A percentile compares a stretch with the other conserved stretches of the same genome.
Evolutionary conservation across 306 rosid genomes (phyloP).

Genomic region (Abrus precatorius): DNA sequence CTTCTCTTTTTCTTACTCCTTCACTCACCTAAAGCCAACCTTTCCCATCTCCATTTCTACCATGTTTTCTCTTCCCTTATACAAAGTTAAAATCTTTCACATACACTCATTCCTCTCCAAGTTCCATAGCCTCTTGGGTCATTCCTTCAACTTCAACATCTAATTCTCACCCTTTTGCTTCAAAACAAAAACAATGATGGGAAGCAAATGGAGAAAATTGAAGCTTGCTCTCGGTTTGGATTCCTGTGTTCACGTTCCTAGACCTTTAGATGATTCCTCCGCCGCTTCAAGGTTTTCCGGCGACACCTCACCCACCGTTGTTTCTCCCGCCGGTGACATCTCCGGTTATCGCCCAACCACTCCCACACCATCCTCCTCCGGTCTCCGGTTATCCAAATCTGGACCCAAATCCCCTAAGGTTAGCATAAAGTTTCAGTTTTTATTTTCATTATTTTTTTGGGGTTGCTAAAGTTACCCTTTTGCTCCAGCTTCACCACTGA

Average conservation of each 20-base stretch:
- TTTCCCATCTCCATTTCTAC: conserved; percentile 30
- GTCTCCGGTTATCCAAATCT: conserved; percentile 65
- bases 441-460: neutral
- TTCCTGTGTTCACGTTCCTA: conserved; percentile 74
- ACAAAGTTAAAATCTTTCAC: conserved; percentile 35
- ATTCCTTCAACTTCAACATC: conserved; percentile 46
- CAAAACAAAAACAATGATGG: conserved; percentile 53
- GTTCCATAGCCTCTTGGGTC: conserved; percentile 34
- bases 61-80: conserved; percentile 19
- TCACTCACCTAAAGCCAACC: neutral
- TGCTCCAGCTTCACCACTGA: conserved; percentile 39
- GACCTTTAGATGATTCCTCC: conserved; percentile 59
- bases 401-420: conserved; percentile 84
- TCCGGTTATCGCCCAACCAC: conserved; percentile 58
- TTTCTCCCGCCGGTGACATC: conserved; percentile 53
- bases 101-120: conserved; percentile 37
- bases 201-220: conserved; percentile 88
- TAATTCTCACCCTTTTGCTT: conserved; percentile 24
- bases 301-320: conserved; percentile 43
- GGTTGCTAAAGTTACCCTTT: conserved; percentile 32
- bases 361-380: conserved; percentile 75
- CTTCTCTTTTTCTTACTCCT: conserved; percentile 1
- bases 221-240: conserved; percentile 80
- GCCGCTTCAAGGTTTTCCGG: conserved; percentile 54
- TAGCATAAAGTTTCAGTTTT: conserved; percentile 20